Percentiles rank a stretch among this genome's conserved stretches.
phyloP scores from a whole-genome alignment of 106 monocot genomes.

The Allium sativum region DNA sequence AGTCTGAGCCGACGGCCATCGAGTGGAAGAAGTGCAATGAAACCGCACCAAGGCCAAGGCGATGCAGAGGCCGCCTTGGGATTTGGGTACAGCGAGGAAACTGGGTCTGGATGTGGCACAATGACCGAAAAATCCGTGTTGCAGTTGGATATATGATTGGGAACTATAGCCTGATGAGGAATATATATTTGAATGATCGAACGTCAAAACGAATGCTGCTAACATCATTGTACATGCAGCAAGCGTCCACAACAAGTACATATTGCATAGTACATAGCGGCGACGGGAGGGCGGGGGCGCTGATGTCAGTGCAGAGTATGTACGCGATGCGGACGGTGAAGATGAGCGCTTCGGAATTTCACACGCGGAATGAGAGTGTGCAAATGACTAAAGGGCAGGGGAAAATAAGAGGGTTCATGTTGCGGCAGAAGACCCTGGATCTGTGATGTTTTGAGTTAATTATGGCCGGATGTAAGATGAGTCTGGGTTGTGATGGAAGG shows the following conservation, averaged over 20 bases:
- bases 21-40: too few species aligned
- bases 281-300: slow-evolving; percentile 62
- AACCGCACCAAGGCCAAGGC: too few species aligned
- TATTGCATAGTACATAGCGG: slow-evolving; percentile 77
- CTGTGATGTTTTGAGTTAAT: slow-evolving; percentile 72
- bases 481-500: slow-evolving; percentile 53
- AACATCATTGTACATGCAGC: slow-evolving; percentile 15
- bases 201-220: neutral
- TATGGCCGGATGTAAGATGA: slow-evolving; percentile 57
- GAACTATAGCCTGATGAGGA: too few species aligned
- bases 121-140: too few species aligned
- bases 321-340: slow-evolving; percentile 69
- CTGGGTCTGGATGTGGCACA: too few species aligned
- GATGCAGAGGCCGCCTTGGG: too few species aligned
- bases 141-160: too few species aligned
- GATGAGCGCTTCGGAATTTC: slow-evolving; percentile 68
- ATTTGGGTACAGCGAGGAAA: too few species aligned
- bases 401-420: slow-evolving; percentile 57
- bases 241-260: slow-evolving; percentile 85
- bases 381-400: slow-evolving; percentile 16
- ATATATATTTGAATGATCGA: too few species aligned
- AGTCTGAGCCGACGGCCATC: too few species aligned
- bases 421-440: slow-evolving; percentile 57
- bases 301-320: slow-evolving; percentile 54
- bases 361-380: slow-evolving; percentile 40